Conservation (phyloP, 345 rosid species). For the Eucalyptus cladocalyx region DNA sequence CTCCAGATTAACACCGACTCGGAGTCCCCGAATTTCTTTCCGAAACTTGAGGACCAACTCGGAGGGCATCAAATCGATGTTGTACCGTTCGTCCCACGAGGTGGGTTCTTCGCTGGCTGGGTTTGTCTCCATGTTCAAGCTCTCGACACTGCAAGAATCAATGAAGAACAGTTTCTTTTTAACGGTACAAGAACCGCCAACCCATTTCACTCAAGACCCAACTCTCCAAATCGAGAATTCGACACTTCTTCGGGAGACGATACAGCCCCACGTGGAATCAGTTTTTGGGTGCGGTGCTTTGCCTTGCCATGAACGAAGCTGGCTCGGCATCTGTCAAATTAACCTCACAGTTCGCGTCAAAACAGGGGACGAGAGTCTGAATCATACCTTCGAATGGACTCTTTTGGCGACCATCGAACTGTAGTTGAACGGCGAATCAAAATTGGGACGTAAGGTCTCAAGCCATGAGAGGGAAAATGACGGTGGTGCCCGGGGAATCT, state of each 20-base stretch:
- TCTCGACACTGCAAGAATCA: background rate
- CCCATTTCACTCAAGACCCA: background rate
- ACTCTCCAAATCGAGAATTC: background rate
- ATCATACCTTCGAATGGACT: background rate
- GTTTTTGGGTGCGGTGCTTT: background rate
- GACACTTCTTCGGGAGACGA: background rate
- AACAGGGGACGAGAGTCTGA: background rate
- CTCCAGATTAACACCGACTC: background rate
- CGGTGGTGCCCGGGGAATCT: background rate
- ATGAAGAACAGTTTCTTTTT: background rate
- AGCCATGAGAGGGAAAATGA: background rate
- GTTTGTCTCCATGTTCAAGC: constrained; percentile 24
- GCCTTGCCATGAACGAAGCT: background rate
- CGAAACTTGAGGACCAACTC: constrained; percentile 82
- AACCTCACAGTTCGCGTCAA: background rate
- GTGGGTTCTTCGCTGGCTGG: constrained; percentile 43
- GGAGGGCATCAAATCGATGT: constrained; percentile 61
- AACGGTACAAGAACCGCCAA: background rate
- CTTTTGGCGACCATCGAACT: background rate
- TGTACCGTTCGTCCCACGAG: constrained; percentile 84
- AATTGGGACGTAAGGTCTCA: background rate
- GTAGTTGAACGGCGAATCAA: background rate
- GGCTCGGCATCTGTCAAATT: background rate
- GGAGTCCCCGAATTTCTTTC: constrained; percentile 33
- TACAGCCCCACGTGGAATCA: background rate